These are phyloP conservation scores for Fusarium hainanense DNA, from an alignment of 2,329 filamentous ascomycete species.

Conservation along the genomic window DNA sequence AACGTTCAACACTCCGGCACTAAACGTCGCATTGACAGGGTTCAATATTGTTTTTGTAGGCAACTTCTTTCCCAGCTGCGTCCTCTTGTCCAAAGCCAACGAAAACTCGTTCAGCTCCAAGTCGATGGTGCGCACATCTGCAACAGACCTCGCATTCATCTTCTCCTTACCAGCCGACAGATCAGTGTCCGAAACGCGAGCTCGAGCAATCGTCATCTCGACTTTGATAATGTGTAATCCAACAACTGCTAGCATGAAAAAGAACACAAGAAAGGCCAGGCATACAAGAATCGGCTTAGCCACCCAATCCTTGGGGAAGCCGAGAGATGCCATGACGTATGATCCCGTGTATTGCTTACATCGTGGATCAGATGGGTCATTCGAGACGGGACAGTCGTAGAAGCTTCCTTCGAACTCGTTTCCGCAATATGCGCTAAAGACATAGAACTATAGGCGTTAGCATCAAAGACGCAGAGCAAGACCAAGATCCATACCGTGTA, in stretches of 20 bases:
- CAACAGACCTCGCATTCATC: constrained; percentile 64
- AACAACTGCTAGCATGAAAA: constrained; percentile 69
- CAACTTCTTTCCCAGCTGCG: constrained; percentile 61
- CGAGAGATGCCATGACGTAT: constrained; percentile 76
- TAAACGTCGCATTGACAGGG: constrained; percentile 74
- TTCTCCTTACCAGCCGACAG: constrained; percentile 77
- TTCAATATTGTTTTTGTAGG: constrained; percentile 71
- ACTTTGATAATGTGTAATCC: constrained; percentile 72
- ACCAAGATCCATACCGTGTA: constrained; percentile 60
- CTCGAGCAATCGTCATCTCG: constrained; percentile 76
- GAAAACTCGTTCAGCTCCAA: constrained; percentile 73
- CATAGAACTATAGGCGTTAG: constrained; percentile 66
- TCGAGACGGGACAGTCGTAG: constrained; percentile 75
- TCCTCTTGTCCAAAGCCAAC: constrained; percentile 72
- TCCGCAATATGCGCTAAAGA: constrained; percentile 74
- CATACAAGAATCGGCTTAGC: constrained; percentile 72
- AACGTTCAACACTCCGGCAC: constrained; percentile 75
- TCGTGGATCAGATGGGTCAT: constrained; percentile 70
- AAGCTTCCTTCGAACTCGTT: constrained; percentile 80
- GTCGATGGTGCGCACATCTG: constrained; percentile 69
- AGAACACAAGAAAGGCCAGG: constrained; percentile 70
- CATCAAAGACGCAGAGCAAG: background rate
- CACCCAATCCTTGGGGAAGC: constrained; percentile 75
- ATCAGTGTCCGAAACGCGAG: constrained; percentile 68
- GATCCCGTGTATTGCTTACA: constrained; percentile 76